Evolutionary conservation across 129 eudicot genomes (phyloP), one percentile per base, ranked within the genome.

Genomic region (Silybum marianum): DNA sequence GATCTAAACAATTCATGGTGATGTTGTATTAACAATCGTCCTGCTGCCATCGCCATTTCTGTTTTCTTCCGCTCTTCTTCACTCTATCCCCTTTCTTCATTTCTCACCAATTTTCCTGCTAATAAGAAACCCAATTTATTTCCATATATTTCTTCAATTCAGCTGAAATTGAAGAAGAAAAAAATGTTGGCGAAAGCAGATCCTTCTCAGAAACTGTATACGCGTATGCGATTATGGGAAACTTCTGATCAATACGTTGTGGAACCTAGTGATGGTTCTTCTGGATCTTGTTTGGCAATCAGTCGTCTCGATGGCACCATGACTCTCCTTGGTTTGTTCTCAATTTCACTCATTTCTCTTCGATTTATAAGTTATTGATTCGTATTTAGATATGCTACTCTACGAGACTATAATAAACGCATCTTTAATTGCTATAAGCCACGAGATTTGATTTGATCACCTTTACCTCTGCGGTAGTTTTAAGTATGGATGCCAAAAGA

Each of bases 191-290:
- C 89, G 81, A 93, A 88, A 79, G 85, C 84, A 73, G 94, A 89
- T 83, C 88, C 91, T 63, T 85, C 89, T 6, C 93, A 84, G 79
- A 94, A 91, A 86, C 78, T 94, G 69, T 89, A 85, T 38, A 87
- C 88, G 36, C 84, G 90, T 72, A 87, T 94, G 98, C 82, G 98
- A 58, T 91, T 91, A n/a, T 94, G 97, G 97, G 98, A 94, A 46
- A 87, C 90, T 72, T 86, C 93, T 5, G 92, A 88, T 78, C 90
- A 91, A 71, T 94, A 91, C 69, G 90, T 94, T 19, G 84, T 91
- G 54, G 98, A 94, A 85, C 98, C 98, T 10, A 94, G 91, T 21
- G 93, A 91, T 81, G 98, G 98, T 19, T 79, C 92, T 34, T 82
- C 90, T 14, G 92, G 90, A 71, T 87, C 95, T 25, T 87, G 88